phyloP scores from a whole-genome alignment of 2,329 filamentous ascomycete species.

The Cordyceps tenuipes region DNA sequence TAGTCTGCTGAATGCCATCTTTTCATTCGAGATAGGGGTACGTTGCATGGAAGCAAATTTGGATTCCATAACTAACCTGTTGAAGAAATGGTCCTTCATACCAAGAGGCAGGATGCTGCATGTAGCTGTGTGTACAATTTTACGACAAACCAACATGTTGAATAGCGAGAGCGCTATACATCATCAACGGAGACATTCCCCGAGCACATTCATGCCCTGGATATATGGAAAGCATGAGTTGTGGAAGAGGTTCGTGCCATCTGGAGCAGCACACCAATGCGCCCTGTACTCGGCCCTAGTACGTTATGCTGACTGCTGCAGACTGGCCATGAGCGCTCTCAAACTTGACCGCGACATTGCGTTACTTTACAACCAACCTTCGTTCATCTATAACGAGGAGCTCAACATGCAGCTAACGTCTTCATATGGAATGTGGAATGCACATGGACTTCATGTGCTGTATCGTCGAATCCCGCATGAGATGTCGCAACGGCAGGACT shows the following conservation, averaged over 20 bases:
- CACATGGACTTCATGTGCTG: slow-evolving; percentile 28
- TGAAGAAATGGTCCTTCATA: slow-evolving; percentile 24
- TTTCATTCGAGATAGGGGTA: slow-evolving; percentile 10
- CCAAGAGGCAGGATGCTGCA: slow-evolving; percentile 26
- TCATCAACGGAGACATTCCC: slow-evolving; percentile 27
- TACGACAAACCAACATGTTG: slow-evolving; percentile 31
- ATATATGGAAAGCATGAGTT: slow-evolving; percentile 22
- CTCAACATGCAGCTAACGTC: slow-evolving; percentile 26
- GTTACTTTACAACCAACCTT: slow-evolving; percentile 23
- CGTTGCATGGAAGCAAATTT: not conserved
- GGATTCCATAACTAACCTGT: not conserved
- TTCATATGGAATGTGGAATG: slow-evolving; percentile 29
- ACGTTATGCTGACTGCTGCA: slow-evolving; percentile 15
- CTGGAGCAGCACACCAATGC: not conserved
- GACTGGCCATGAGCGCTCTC: slow-evolving; percentile 26
- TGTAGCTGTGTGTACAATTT: slow-evolving; percentile 25
- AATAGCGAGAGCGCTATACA: slow-evolving; percentile 24
- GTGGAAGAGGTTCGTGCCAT: slow-evolving; percentile 26
- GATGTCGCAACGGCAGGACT: slow-evolving; percentile 22
- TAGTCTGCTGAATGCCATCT: slow-evolving; percentile 6
- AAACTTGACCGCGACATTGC: slow-evolving; percentile 33
- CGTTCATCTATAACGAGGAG: slow-evolving; percentile 27
- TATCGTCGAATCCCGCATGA: slow-evolving; percentile 26
- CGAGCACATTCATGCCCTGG: slow-evolving; percentile 31
- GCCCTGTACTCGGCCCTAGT: not conserved